Percentiles rank a stretch among this genome's conserved stretches.
Evolutionary conservation across 2,329 filamentous ascomycete genomes (phyloP).

Genomic region (Talaromyces sp.): DNA sequence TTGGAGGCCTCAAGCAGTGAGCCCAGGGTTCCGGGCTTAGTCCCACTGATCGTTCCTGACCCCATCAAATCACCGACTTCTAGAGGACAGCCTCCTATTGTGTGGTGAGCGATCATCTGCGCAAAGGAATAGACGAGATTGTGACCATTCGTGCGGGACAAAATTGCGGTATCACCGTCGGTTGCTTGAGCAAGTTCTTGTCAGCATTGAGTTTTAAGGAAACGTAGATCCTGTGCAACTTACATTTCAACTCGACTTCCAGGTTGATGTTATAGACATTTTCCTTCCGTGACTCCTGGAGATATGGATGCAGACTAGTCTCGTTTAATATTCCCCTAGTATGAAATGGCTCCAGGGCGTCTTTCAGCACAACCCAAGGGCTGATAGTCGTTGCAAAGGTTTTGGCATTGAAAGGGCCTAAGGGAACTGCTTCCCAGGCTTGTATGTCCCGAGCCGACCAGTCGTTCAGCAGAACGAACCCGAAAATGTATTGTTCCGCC

Average conservation of each 20-base stretch:
- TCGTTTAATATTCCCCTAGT: not conserved
- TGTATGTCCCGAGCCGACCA: constrained; percentile 3
- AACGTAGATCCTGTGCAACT: not conserved
- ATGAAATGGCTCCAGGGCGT: not conserved
- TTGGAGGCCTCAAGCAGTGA: not conserved
- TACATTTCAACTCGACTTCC: not conserved
- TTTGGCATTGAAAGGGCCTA: constrained; percentile 2
- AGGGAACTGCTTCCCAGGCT: not conserved
- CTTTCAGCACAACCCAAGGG: not conserved
- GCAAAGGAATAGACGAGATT: not conserved
- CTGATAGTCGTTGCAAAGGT: not conserved
- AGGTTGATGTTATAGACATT: not conserved
- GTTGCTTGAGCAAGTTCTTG: not conserved
- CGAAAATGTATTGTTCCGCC: constrained; percentile 3
- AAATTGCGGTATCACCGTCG: not conserved
- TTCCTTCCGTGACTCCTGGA: not conserved
- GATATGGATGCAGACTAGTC: not conserved
- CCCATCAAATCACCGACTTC: not conserved
- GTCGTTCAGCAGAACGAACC: constrained; percentile 1
- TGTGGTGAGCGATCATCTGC: constrained; percentile 1
- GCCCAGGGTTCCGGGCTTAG: not conserved
- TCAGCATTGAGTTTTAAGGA: not conserved
- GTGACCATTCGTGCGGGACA: not conserved
- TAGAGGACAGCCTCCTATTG: not conserved
- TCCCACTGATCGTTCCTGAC: not conserved